Conservation (phyloP, 1,284 basidiomycete species). For the Puccinia horiana region DNA sequence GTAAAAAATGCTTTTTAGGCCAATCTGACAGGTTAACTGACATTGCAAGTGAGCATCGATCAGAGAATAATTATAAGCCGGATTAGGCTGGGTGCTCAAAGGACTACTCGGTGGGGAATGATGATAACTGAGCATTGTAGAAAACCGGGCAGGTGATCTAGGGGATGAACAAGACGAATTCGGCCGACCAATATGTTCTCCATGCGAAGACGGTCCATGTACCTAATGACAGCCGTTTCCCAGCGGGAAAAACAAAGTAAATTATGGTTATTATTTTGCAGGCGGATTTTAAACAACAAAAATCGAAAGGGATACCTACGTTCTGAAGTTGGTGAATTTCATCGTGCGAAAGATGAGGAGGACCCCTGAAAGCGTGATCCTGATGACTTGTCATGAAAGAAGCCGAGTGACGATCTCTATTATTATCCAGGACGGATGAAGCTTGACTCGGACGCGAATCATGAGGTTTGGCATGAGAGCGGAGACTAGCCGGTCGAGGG, state of each 20-base stretch:
- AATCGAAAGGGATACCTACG: neutral
- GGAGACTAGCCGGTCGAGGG: slow-evolving; percentile 5
- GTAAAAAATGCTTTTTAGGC: neutral
- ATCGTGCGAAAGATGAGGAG: too few species aligned
- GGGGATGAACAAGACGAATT: neutral
- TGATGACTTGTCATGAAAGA: too few species aligned
- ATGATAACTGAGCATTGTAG: neutral
- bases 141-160: neutral
- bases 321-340: too few species aligned
- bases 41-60: slow-evolving; percentile 42
- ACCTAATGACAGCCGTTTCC: neutral
- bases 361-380: neutral
- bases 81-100: neutral
- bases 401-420: neutral
- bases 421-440: neutral
- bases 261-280: neutral
- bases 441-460: neutral
- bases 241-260: neutral
- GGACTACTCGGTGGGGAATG: neutral
- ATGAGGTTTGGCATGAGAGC: neutral
- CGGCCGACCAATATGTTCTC: neutral
- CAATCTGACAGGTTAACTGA: neutral
- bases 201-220: neutral
- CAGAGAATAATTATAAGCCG: slow-evolving; percentile 21
- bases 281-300: neutral